phyloP scores from a whole-genome alignment of 2,329 filamentous ascomycete species.

The Neonectria punicea region DNA sequence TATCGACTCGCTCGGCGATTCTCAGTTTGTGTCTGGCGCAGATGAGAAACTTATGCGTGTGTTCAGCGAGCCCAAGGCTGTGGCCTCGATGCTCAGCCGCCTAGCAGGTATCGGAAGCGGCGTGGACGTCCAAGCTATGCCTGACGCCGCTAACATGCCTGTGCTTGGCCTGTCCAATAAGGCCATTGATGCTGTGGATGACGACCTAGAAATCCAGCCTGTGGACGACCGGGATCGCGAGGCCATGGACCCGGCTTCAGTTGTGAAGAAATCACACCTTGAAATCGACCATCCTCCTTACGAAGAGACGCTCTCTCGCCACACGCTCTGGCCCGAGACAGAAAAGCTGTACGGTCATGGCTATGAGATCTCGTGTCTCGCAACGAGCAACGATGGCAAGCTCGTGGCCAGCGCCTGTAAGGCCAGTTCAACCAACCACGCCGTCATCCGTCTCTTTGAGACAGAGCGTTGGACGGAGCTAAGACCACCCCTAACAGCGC shows the following conservation, averaged over 20 bases:
- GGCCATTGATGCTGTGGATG: constrained; percentile 73
- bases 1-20: constrained; percentile 77
- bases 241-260: constrained; percentile 64
- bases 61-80: constrained; percentile 87
- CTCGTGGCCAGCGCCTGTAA: constrained; percentile 92
- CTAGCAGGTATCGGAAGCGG: constrained; percentile 70
- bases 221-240: constrained; percentile 62
- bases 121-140: constrained; percentile 61
- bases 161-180: constrained; percentile 97
- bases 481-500: constrained; percentile 82
- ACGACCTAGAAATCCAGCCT: constrained; percentile 57
- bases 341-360: constrained; percentile 99
- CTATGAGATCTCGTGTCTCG: constrained; percentile 92
- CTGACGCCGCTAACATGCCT: constrained; percentile 93
- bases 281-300: constrained; percentile 79
- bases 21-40: constrained; percentile 90
- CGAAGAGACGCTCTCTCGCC: constrained; percentile 88
- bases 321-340: constrained; percentile 94
- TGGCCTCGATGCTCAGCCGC: constrained; percentile 76
- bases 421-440: constrained; percentile 92
- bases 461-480: constrained; percentile 89
- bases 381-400: constrained; percentile 77
- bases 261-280: constrained; percentile 69
- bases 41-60: constrained; percentile 98
- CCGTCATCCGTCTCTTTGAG: constrained; percentile 91